Evolutionary conservation across 2,329 filamentous ascomycete genomes (phyloP), one percentile per base, ranked within the genome.

Genomic region (Diaporthe ilicicola): DNA sequence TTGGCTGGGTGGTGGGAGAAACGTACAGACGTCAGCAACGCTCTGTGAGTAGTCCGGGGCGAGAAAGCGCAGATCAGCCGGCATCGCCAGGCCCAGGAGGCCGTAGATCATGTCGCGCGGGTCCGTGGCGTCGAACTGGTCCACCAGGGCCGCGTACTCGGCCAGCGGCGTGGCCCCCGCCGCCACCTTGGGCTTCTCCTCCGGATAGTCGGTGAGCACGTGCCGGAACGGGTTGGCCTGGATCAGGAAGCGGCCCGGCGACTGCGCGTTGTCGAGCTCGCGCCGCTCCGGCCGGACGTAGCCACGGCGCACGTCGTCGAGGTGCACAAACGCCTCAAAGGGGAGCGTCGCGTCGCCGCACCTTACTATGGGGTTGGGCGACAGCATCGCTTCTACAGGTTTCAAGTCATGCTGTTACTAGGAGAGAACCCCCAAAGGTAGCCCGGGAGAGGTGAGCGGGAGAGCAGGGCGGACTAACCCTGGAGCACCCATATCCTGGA

Each of bases 11-110:
- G n/a, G n/a, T n/a, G n/a, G n/a, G n/a, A n/a, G n/a, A 13, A 19
- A 68, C 50, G 4, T 56, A 69, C 42, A 56, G 53, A 55, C n/a
- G n/a, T 42, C 39, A 6, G 66, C 54, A 44, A 62, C 54, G 22
- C 50, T 69, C 12, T 56, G 66, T 7, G 66, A 69, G 34, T 69
- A 69, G 42, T 69, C 53, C 17, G 66, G 66, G 8, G 42, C 54
- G 2, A 69, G 51, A 12, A 55, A 55, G 2, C 32, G 50, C 37
- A 59, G 22, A 8, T 56, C 53, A 19, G 27, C 6, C 12, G 51
- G 24, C 50, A 24, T 64, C 29, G 44, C 59, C 44, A 64, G 42
- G 19, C 59, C 59, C 4, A 64, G 44, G 29, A 64, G 59, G 15
- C 59, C 59, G 17, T 50, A 64, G 7, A 64, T 50, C n/a, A 50